Base-by-base conservation (phyloP, 192 early-diverging fungal genomes). In the Entomortierella lignicola region DNA sequence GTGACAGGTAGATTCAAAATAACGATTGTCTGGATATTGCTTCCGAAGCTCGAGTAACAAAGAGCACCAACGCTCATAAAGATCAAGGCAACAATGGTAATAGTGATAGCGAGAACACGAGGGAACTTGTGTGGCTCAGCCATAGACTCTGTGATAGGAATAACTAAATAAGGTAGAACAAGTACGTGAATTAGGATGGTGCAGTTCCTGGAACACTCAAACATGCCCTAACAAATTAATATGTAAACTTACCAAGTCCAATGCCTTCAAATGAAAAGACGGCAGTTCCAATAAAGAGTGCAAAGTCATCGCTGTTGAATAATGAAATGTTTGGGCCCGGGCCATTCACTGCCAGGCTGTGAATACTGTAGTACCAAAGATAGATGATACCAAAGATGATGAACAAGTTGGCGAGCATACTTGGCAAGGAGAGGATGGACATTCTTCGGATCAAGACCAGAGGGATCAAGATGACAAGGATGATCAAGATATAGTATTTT, bases 191-290 rank as follows among this genome's bases (percentile, higher is more conserved):
- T 42, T 6, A 42, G 39, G 6, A 42, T 13, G 39, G 13, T 42
- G 39, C 39, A 42, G 39, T n/a, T n/a, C n/a, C n/a, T n/a, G n/a
- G n/a, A n/a, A n/a, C n/a, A n/a, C n/a, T n/a, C n/a, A n/a, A n/a
- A n/a, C n/a, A n/a, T n/a, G n/a, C n/a, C n/a, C n/a, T n/a, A n/a
- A n/a, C n/a, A n/a, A n/a, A n/a, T n/a, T 42, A 42, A 21, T n/a
- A 51, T 41, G 3, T 8, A 69, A 27, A 55, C 80, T 71, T 84
- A 83, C 82, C 63, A 42, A 84, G 67, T 48, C 95, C 95, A 67
- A 98, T 94, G 32, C 96, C 96, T 81, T 98, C 96, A 77, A 92
- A 98, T 7, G 94, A 92, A 80, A 94, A 98, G 52, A 96, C 92
- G 25, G 95, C 95, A 6, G 96, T 98, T 47, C 96, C 96, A 53